Evolutionary conservation across 768 basidiomycete genomes (phyloP).

Genomic region (Russula vinacea): DNA sequence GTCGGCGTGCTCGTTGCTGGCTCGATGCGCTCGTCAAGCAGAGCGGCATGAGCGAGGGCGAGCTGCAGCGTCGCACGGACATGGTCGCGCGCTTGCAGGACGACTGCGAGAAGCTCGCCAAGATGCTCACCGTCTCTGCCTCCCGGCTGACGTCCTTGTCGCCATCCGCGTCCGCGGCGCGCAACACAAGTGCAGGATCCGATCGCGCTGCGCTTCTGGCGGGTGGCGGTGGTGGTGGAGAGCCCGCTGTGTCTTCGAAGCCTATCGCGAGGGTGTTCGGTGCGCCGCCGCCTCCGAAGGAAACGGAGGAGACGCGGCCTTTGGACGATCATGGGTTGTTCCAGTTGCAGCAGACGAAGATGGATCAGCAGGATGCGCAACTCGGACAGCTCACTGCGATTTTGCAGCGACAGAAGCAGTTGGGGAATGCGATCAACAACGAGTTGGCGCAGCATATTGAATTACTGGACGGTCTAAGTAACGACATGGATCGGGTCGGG

Average conservation of each 20-base stretch:
- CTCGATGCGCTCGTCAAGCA: conserved; percentile 63
- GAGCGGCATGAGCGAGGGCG: conserved; percentile 84
- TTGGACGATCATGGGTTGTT: conserved; percentile 81
- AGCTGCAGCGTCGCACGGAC: conserved; percentile 83
- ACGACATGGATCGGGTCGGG: conserved; percentile 74
- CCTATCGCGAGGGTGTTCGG: conserved; percentile 80
- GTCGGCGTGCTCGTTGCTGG: conserved; percentile 69
- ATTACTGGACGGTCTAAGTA: conserved; percentile 72
- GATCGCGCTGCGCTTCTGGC: conserved; percentile 63
- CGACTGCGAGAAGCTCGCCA: conserved; percentile 83
- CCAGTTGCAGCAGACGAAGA: conserved; percentile 73
- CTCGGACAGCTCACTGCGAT: conserved; percentile 78
- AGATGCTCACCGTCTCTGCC: conserved; percentile 72
- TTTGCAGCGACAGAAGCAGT: conserved; percentile 76
- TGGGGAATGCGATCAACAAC: conserved; percentile 80
- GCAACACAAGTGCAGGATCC: conserved; percentile 48
- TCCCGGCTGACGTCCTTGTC: conserved; percentile 49
- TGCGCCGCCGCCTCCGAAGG: conserved; percentile 52
- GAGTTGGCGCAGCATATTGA: conserved; percentile 86
- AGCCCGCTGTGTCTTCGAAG: conserved; percentile 27
- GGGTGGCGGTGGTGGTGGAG: background rate
- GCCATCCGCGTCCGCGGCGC: conserved; percentile 36
- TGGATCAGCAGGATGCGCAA: conserved; percentile 81
- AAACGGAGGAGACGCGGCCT: conserved; percentile 83
- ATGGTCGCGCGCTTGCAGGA: conserved; percentile 86